A percentile compares a stretch with the other conserved stretches of the same genome.
phyloP scores from a whole-genome alignment of 2,329 filamentous ascomycete genomes.

The Fusarium falciforme region DNA sequence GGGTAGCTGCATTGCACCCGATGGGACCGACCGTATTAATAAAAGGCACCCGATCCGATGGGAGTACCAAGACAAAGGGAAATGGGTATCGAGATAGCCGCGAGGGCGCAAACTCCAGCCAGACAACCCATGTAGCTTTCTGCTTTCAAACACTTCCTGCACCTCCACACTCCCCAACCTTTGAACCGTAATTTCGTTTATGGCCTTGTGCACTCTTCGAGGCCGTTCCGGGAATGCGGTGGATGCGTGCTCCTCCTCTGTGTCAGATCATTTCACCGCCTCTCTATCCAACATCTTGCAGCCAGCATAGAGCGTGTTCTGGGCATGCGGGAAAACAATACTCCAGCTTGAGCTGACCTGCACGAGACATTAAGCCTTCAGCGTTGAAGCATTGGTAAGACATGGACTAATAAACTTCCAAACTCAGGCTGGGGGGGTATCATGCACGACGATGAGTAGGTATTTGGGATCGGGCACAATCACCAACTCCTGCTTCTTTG shows the following conservation, averaged over 20 bases:
- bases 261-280: constrained; percentile 17
- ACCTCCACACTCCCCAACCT: constrained; percentile 7
- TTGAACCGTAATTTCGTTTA: constrained; percentile 20
- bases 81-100: constrained; percentile 22
- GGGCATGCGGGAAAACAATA: constrained; percentile 4
- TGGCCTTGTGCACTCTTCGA: constrained; percentile 22
- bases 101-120: constrained; percentile 35
- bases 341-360: constrained; percentile 20
- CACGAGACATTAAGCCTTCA: constrained; percentile 7
- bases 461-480: constrained; percentile 86
- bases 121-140: constrained; percentile 14
- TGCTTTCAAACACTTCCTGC: neutral
- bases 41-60: constrained; percentile 21
- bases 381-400: constrained; percentile 32
- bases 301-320: constrained; percentile 14
- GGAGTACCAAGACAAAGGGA: constrained; percentile 25
- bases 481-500: constrained; percentile 87
- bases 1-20: constrained; percentile 25
- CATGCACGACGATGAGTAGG: constrained; percentile 82
- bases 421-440: constrained; percentile 75
- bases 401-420: constrained; percentile 32
- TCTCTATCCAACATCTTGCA: constrained; percentile 12
- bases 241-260: constrained; percentile 22
- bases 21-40: constrained; percentile 21
- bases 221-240: constrained; percentile 15